phyloP scores from a whole-genome alignment of 148 eudicot genomes.

The Chenopodium formosanum region DNA sequence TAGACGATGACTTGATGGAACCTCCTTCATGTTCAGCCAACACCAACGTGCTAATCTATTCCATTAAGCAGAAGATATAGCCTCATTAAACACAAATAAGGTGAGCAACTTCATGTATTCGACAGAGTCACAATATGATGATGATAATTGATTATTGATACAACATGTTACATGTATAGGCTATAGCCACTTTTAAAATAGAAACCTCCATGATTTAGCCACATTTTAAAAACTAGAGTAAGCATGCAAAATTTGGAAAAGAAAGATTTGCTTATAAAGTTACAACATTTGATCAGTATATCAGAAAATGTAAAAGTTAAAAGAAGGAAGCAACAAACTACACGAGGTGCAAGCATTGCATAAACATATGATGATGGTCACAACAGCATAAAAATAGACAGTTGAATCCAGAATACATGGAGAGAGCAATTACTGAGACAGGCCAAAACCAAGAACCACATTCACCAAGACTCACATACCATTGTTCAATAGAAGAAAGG shows the following conservation, averaged over 20 bases:
- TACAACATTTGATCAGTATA: not conserved
- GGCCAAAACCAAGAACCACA: not conserved
- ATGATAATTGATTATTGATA: not conserved
- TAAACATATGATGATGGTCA: not conserved
- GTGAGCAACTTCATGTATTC: not conserved
- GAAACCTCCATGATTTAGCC: not conserved
- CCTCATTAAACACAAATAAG: not conserved
- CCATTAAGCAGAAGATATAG: not conserved
- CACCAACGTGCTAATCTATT: slow-evolving; percentile 77
- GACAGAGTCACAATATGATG: not conserved
- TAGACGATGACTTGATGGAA: slow-evolving; percentile 50
- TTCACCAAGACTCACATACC: not conserved
- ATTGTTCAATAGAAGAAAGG: not conserved
- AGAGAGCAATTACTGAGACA: not conserved
- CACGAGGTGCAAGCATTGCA: not conserved
- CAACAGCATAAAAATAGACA: not conserved
- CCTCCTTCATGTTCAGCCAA: slow-evolving; percentile 94
- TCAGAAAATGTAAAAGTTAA: not conserved
- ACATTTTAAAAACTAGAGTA: not conserved
- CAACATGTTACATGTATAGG: not conserved
- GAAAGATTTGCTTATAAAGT: not conserved
- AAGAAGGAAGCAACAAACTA: not conserved
- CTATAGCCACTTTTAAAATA: not conserved
- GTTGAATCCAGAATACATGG: slow-evolving; percentile 1
- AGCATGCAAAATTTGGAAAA: not conserved